Evolutionary conservation across 2,329 filamentous ascomycete species (phyloP), one percentile per base, ranked within the genome.

Genomic region (Verticillium dahliae): DNA sequence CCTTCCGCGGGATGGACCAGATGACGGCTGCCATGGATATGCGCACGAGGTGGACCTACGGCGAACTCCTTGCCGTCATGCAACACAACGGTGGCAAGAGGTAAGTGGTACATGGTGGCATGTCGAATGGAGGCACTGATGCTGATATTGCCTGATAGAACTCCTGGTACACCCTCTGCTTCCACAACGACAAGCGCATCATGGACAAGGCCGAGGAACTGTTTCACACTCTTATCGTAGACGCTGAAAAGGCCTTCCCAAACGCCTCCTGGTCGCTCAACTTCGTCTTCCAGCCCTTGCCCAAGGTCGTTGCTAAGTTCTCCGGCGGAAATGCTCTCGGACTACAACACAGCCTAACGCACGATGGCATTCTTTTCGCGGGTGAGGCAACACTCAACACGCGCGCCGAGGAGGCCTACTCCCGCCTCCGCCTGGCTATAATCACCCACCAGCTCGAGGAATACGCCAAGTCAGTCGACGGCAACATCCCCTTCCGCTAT

Each of bases 401-500:
- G 38, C 69, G 71, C 1, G 70, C 73, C 63, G 59, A 63, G 27
- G 64, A 65, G 58, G 39, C 58, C 27, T 69, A 72, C 7, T 68
- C 73, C 18, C 68, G 72, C 61, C 69, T 68, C 66, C 71, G 72
- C 33, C 69, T 74, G 7, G 66, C 64, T 9, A 45, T 61, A 14
- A 71, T 73, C 3, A 66, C 70, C 60, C 66, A 69, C 14, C 71
- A 70, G 6, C 71, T 72, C 6, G 67, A 71, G 59, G 56, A 22
- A 13, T 67, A 62, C 60, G 64, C 62, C 18, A 56, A 60, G 56
- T 62, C 39, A 18, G 61, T 39, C 10, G 62, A 57, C 35, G 61
- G 58, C 34, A 57, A 66, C 41, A 68, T 72, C 55, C 60, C 67
- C 0, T 76, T 71, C 63, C 68, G 71, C 61, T 77, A 76, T 57